Evolutionary conservation across 2,329 filamentous ascomycete species (phyloP).

Genomic region (Graphilbum fragrans): DNA sequence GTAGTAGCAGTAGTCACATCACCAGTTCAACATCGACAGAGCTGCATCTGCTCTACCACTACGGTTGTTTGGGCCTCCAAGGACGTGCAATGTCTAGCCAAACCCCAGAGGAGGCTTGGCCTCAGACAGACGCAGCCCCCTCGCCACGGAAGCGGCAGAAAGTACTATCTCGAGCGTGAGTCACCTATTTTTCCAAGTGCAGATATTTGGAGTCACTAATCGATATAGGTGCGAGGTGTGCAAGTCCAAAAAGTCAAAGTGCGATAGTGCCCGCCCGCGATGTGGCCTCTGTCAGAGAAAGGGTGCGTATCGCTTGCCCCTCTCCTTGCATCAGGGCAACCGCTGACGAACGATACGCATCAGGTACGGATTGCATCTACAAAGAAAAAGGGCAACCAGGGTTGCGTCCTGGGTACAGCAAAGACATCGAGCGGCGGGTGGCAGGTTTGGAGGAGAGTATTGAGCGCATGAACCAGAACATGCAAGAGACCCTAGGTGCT

Average conservation of each 20-base stretch:
- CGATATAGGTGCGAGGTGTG: slow-evolving; percentile 5
- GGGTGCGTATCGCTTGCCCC: no score
- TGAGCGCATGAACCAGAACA: slow-evolving; percentile 1
- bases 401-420: slow-evolving; percentile 8
- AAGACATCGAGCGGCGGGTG: slow-evolving; percentile 7
- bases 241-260: slow-evolving; percentile 9
- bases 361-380: slow-evolving; percentile 4
- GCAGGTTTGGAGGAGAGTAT: slow-evolving; percentile 5
- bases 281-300: slow-evolving; percentile 6
- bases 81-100: no score
- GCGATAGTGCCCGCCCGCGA: slow-evolving; percentile 6
- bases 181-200: not conserved
- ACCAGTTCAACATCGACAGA: no score
- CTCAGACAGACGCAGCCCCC: no score
- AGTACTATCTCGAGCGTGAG: slow-evolving; percentile 1
- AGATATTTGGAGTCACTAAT: not conserved
- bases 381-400: slow-evolving; percentile 8
- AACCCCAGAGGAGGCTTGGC: no score
- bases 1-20: no score
- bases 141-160: not conserved
- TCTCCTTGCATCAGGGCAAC: no score
- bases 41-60: no score
- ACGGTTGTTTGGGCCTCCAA: no score
- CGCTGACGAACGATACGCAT: no score
- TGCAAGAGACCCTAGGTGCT: slow-evolving; percentile 1